Base-by-base conservation (phyloP, 1,139 yeast genomes). In the Lodderomyces orthopsilosis region DNA sequence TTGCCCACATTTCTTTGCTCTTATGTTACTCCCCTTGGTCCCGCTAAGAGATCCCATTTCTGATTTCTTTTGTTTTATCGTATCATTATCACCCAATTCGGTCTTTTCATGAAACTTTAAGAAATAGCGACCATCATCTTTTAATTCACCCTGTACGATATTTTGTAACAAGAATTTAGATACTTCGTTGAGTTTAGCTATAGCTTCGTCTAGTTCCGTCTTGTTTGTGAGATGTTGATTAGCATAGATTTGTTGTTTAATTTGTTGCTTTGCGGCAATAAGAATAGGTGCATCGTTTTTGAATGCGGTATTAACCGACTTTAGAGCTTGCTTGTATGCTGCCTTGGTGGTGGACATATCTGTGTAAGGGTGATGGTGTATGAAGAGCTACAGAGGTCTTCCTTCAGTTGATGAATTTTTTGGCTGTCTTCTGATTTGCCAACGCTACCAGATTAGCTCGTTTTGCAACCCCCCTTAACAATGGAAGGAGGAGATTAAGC, bases 11-110 rank as follows among this genome's bases (percentile, higher is more conserved):
- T 28, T 45, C 35, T 24, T 34, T 36, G 45, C 24, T 50, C 46
- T 38, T 41, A 48, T 35, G 53, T 67, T 52, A 33, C 35, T 45
- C 23, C 46, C 46, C 28, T 66, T 68, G 40, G 62, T 65, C 2
- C 75, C 75, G 1, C 75, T 68, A 49, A 73, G 66, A 28, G 73
- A 62, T 4, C 77, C 77, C 64, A 73, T 51, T 33, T 69, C 57
- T 42, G 54, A 58, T 43, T 62, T 60, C 28, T 54, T 52, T 43
- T 65, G 67, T 50, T 69, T 72, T 50, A 73, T 73, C 34, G 70
- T 63, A 41, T 73, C 95, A 61, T 93, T 93, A 59, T 90, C 96
- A 12, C 98, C 98, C 42, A 91, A 71, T 62, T 93, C 98, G 0
- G 95, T 87, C 41, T 85, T 79, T 42, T 79, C 68, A 59, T 89